Evolutionary conservation across 345 rosid species (phyloP).

Genomic region (Eucalyptus pauciflora): DNA sequence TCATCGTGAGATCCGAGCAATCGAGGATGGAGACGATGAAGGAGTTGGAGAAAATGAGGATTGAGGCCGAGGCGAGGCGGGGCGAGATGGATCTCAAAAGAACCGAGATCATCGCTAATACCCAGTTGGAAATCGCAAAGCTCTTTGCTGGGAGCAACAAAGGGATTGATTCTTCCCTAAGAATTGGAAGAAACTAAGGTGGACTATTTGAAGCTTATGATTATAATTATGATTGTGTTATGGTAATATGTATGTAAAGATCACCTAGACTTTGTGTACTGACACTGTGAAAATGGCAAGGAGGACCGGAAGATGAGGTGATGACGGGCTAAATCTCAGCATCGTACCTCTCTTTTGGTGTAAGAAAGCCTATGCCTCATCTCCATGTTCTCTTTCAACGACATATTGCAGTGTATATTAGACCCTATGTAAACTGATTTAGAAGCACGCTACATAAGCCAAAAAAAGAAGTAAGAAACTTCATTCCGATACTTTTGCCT

Average conservation of each 20-base stretch:
- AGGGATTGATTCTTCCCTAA: slow-evolving; percentile 64
- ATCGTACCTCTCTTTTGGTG: neutral
- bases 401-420: neutral
- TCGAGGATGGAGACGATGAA: slow-evolving; percentile 83
- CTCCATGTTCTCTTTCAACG: neutral
- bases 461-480: neutral
- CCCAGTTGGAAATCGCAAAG: slow-evolving; percentile 89
- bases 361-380: neutral
- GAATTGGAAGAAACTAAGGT: slow-evolving; percentile 67
- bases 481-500: neutral
- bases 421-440: neutral
- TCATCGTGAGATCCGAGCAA: slow-evolving; percentile 72
- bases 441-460: neutral
- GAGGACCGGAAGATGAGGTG: neutral
- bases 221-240: neutral
- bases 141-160: slow-evolving; percentile 49
- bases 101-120: slow-evolving; percentile 78
- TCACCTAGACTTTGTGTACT: neutral
- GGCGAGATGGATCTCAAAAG: slow-evolving; percentile 85
- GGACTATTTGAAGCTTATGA: neutral
- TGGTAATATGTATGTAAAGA: neutral
- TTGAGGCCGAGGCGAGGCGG: slow-evolving; percentile 76
- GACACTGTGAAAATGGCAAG: neutral
- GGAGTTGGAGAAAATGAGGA: slow-evolving; percentile 85
- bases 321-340: neutral